Conservation (phyloP, 305 asterid species). For the Galium porrigens region DNA sequence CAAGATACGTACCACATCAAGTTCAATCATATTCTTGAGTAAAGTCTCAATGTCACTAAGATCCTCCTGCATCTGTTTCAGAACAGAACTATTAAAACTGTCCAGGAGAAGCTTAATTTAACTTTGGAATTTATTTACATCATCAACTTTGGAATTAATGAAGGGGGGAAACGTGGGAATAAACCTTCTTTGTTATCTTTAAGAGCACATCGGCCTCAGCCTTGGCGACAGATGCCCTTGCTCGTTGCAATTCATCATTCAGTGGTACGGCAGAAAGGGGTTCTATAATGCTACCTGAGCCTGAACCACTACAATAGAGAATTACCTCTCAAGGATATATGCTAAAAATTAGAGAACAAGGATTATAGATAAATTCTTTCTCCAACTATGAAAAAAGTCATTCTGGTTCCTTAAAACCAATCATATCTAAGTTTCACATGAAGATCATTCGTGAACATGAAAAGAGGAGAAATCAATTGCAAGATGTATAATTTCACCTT, state of each 20-base stretch:
- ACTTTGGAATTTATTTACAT: background rate
- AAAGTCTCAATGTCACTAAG: constrained; percentile 43
- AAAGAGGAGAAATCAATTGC: constrained; percentile 13
- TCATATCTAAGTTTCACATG: background rate
- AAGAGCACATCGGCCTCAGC: constrained; percentile 81
- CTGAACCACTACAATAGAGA: constrained; percentile 66
- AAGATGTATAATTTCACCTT: constrained; percentile 45
- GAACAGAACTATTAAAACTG: constrained; percentile 16
- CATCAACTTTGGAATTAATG: constrained; percentile 7
- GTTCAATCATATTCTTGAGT: constrained; percentile 45
- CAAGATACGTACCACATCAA: constrained; percentile 49
- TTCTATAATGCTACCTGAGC: constrained; percentile 61
- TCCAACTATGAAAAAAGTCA: background rate
- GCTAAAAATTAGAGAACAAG: background rate
- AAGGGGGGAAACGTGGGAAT: constrained; percentile 16
- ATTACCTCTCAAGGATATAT: constrained; percentile 24
- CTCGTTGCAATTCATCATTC: constrained; percentile 82
- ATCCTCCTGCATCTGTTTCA: constrained; percentile 59
- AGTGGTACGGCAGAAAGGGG: constrained; percentile 82
- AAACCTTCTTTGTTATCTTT: constrained; percentile 68
- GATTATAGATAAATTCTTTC: background rate
- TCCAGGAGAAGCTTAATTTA: constrained; percentile 11
- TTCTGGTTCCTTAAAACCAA: background rate
- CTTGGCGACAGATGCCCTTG: constrained; percentile 63
- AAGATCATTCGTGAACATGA: constrained; percentile 3